phyloP scores from a whole-genome alignment of 352 stramenopile species.

The Phytophthora europaea region DNA sequence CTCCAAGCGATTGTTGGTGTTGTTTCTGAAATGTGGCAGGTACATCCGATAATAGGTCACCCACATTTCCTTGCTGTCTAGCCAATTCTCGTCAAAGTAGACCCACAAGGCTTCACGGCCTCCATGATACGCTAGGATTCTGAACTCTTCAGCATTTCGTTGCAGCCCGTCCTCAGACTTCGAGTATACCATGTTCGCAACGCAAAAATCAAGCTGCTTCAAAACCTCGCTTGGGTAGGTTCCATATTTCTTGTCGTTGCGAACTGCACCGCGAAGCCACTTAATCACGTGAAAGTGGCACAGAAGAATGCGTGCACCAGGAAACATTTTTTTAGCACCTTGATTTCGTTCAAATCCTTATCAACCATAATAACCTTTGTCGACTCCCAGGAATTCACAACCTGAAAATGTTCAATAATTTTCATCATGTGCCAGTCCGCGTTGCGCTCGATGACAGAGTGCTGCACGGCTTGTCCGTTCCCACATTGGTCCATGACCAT shows the following conservation, averaged over 20 bases:
- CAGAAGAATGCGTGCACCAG: background rate
- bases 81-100: constrained; percentile 13
- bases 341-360: constrained; percentile 27
- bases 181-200: constrained; percentile 3
- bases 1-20: constrained; percentile 9
- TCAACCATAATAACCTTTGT: constrained; percentile 20
- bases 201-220: background rate
- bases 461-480: constrained; percentile 8
- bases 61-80: background rate
- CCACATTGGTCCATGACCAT: constrained; percentile 19
- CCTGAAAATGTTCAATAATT: constrained; percentile 8
- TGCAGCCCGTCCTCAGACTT: background rate
- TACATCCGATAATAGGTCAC: background rate
- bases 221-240: background rate
- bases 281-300: background rate
- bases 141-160: background rate
- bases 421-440: constrained; percentile 15
- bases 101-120: background rate
- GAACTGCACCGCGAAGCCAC: background rate
- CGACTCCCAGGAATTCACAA: background rate
- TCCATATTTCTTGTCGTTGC: background rate
- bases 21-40: constrained; percentile 1
- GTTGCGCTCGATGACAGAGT: constrained; percentile 17
- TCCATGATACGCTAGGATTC: background rate
- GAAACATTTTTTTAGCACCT: constrained; percentile 5